Evolutionary conservation across 192 early-diverging fungal species (phyloP), one percentile per base, ranked within the genome.

Genomic region (Entomortierella beljakovae): DNA sequence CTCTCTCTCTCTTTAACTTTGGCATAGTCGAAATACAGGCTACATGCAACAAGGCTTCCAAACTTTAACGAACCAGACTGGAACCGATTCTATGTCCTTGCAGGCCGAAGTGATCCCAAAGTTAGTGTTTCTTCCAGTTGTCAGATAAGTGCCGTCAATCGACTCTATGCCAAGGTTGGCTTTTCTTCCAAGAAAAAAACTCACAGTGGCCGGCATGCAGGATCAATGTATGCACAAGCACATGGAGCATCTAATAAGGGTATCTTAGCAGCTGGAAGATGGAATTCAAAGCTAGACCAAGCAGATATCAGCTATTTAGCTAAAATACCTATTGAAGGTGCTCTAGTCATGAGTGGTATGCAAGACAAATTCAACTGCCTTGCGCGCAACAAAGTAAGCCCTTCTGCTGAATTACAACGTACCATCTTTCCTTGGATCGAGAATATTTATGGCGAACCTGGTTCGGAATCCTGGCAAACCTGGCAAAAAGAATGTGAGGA

Each of bases 401-500:
- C 49, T 18, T 18, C 49, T 18, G 23, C n/a, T 6, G 49, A 50
- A 50, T 25, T 50, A 18, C 49, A 50, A 25, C 49, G 49, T 50
- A 18, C 16, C 49, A 50, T 50, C 16, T 50, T 50, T 25, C 49
- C 49, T 22, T 50, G 49, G 49, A 50, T 50, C 5, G 49, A 50
- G 49, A 18, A 50, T 6, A 25, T 25, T n/a, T 50, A 50, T 50
- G 49, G 49, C 16, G 4, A 5, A 10, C 49, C 49, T 25, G 49
- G 49, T 15, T 22, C 49, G n/a, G 49, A 50, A 5, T 50, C 49
- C 49, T 5, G 49, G 49, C 16, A 50, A 50, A 6, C 4, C 4
- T 50, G 49, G 49, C 49, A 18, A 50, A 50, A n/a, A 25, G 7
- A 50, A 50, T 50, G 49, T 50, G 49, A 50, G 49, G 49, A 10